Base-by-base conservation (phyloP, 495 filamentous ascomycete species). In the Penicillium tannophilum region DNA sequence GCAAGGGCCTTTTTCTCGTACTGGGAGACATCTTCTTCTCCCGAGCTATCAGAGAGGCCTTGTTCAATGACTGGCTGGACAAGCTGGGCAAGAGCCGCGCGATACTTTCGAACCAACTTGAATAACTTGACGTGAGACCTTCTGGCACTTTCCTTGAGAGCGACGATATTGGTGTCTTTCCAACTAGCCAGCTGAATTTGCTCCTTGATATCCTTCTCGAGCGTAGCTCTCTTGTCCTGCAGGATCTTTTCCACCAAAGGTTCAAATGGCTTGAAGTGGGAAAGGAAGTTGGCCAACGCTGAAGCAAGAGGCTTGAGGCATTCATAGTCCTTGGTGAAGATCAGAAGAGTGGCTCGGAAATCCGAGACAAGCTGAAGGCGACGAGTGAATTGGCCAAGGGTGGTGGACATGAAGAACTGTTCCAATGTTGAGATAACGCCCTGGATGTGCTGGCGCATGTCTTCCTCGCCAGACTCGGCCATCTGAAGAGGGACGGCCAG, bases 121-220 rank as follows among this genome's bases (percentile, higher is more conserved):
- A 95, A 93, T 10, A 99, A 79, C 69, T 95, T 97, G 62, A 88
- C 84, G 68, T 98, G 95, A 8, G 93, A 97, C 55, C 88, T 86
- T 66, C 87, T 84, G 2, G 94, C 91, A 71, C 92, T 97, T 58
- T 96, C 92, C 65, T 85, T 81, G 41, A 99, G 74, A 7, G 91
- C 89, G 54, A 89, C 85, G 52, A 99, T 93, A 61, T 96, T 98
- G 23, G 89, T 96, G 63, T 98, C 95, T 66, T 95, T 94, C 95
- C 95, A 98, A 67, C 90, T 96, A 2, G 91, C 90, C 56, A 98
- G 73, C 31, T 93, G 81, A 20, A 98, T 80, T 30, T 97, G 87
- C 60, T 96, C 89, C 62, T 89, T 90, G 79, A 98, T 88, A 47
- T 90, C 82, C 68, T 91, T 95, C 68, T 97, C 92, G 9, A 96